Evolutionary conservation across 2,329 filamentous ascomycete species (phyloP), one percentile per base, ranked within the genome.

Genomic region (Scorias spongiosa): DNA sequence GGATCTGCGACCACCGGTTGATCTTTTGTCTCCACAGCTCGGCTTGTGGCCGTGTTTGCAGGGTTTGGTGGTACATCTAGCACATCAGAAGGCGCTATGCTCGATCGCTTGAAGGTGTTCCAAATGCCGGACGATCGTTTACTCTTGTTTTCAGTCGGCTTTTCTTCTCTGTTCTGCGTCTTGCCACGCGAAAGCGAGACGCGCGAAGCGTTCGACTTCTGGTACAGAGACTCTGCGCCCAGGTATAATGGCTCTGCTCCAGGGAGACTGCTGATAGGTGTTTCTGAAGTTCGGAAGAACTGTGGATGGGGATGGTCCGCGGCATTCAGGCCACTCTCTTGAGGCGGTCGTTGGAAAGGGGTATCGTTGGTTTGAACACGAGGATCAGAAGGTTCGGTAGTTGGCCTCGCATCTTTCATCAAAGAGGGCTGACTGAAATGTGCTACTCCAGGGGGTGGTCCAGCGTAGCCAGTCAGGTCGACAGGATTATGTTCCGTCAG

Each of bases 361-460:
- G 7, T 7, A 26, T 26, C 7, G 20, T 26, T 26, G 20, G 20
- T 3, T 26, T 26, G 20, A 26, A 26, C 7, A 26, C 20, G 20
- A 26, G 20, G 20, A 26, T 26, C 20, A 26, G 20, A 26, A 4
- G 20, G 20, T 26, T 26, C 20, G 20, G 4, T 7, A 26, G 20
- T 26, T 26, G 20, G 7, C 4, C 20, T 26, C 20, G 4, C 20
- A 26, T 26, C 20, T 26, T 26, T 26, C 20, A 26, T 26, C 20
- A 51, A 36, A 12, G 53, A 51, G 47, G 55, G 53, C 43, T 53
- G 51, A 40, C 50, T 48, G 17, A 52, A 53, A n/a, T 53, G 53
- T 10, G 49, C 47, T 18, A 50, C 45, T 2, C 54, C 49, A 17
- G 46, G 26, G 12, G 55, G 51, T 11, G 49, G 54, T 9, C 51